A percentile compares a stretch with the other conserved stretches of the same genome.
These are phyloP conservation scores for Chloris gayana DNA, from an alignment of 176 grass and related monocot species.

Conservation along the genomic window DNA sequence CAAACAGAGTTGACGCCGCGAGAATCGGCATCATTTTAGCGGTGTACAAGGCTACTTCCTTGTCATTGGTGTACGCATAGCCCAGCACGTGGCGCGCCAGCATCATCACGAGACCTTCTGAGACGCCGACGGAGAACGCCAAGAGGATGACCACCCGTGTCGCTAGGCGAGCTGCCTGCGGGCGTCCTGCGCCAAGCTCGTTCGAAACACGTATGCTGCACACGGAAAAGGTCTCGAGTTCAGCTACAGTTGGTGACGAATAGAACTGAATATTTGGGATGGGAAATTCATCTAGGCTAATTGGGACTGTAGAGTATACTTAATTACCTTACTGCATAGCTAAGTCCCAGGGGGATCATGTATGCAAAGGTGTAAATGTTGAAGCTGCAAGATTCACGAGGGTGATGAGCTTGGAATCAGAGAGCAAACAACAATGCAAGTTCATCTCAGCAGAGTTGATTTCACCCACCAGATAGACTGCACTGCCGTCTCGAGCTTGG, in stretches of 20 bases:
- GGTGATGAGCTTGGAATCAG: background rate
- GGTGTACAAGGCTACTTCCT: conserved; percentile 47
- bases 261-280: no score
- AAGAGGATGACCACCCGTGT: conserved; percentile 35
- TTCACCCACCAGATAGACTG: conserved; percentile 45
- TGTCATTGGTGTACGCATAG: conserved; percentile 50
- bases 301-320: background rate
- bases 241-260: no score
- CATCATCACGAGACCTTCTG: conserved; percentile 40
- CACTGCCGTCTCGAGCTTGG: conserved; percentile 56
- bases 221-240: no score
- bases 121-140: conserved; percentile 7
- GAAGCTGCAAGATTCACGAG: conserved; percentile 34
- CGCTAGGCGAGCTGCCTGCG: conserved; percentile 35
- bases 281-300: no score
- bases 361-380: conserved; percentile 32
- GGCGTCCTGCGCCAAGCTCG: conserved; percentile 51
- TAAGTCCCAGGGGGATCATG: conserved; percentile 58
- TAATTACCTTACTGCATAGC: conserved; percentile 48
- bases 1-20: conserved; percentile 45
- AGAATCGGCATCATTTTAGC: conserved; percentile 51
- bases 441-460: background rate
- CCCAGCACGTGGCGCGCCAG: conserved; percentile 48
- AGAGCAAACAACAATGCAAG: background rate
- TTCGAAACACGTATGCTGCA: conserved; percentile 60